Evolutionary conservation across 2,329 filamentous ascomycete genomes (phyloP).

Genomic region (Periconia digitata): DNA sequence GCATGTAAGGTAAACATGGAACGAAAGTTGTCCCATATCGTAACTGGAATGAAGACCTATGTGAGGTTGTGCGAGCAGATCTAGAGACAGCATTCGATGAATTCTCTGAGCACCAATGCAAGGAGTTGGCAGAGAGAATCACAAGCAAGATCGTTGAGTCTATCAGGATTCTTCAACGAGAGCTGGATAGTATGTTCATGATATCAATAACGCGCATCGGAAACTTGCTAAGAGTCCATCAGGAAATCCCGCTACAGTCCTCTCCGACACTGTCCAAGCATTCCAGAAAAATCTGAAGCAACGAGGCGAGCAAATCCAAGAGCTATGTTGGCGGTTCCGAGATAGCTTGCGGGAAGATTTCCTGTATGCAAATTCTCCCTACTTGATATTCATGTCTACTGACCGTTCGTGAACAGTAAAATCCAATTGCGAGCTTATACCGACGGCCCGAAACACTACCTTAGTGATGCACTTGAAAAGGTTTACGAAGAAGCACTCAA

Average conservation of each 20-base stretch:
- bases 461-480: slow-evolving; percentile 11
- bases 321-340: slow-evolving; percentile 1
- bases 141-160: neutral
- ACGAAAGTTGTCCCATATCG: neutral
- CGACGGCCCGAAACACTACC: slow-evolving; percentile 7
- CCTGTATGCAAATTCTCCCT: neutral
- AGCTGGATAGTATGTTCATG: neutral
- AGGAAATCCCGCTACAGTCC: slow-evolving; percentile 8
- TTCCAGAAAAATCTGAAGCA: slow-evolving; percentile 7
- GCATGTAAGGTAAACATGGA: neutral
- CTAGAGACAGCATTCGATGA: slow-evolving; percentile 2
- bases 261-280: slow-evolving; percentile 5
- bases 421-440: slow-evolving; percentile 2
- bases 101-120: neutral
- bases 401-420: neutral
- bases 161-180: neutral
- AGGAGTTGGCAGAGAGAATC: neutral
- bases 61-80: neutral
- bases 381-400: neutral
- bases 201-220: too few species aligned
- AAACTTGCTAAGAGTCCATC: neutral
- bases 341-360: neutral
- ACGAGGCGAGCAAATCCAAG: slow-evolving; percentile 4
- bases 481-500: slow-evolving; percentile 13
- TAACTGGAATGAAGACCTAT: slow-evolving; percentile 9